Conservation (phyloP, 1,284 basidiomycete genomes). For the Cerrena zonata region DNA sequence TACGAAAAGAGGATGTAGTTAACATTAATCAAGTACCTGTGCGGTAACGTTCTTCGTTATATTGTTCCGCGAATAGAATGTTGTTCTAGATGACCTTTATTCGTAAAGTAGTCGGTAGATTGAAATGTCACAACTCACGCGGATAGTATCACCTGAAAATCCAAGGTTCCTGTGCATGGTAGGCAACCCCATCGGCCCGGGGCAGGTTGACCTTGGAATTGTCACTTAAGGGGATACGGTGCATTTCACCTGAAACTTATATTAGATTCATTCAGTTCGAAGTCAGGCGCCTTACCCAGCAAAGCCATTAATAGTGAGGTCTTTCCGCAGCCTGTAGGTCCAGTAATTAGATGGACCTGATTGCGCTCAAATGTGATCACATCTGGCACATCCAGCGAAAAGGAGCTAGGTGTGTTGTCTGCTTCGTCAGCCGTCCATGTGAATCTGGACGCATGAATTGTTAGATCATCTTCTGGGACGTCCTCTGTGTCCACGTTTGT, state of each 20-base stretch:
- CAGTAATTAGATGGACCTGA: conserved; percentile 56
- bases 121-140: conserved; percentile 19
- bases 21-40: conserved; percentile 25
- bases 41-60: conserved; percentile 37
- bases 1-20: conserved; percentile 23
- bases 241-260: conserved; percentile 45
- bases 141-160: conserved; percentile 49
- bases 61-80: conserved; percentile 37
- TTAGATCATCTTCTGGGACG: conserved; percentile 24
- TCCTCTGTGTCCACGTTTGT: conserved; percentile 6
- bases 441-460: conserved; percentile 34
- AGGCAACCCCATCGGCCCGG: conserved; percentile 56
- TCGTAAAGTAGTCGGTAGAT: not conserved
- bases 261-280: conserved; percentile 12
- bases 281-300: conserved; percentile 29
- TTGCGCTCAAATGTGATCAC: conserved; percentile 53
- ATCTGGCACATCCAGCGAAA: conserved; percentile 42
- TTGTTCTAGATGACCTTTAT: conserved; percentile 27
- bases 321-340: conserved; percentile 52
- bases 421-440: conserved; percentile 28
- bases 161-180: conserved; percentile 74
- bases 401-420: conserved; percentile 25
- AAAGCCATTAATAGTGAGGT: conserved; percentile 49
- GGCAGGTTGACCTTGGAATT: conserved; percentile 62
- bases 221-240: conserved; percentile 42